These are phyloP conservation scores for Colletotrichum musicola DNA, from an alignment of 2,329 filamentous ascomycete species.

Conservation along the genomic window DNA sequence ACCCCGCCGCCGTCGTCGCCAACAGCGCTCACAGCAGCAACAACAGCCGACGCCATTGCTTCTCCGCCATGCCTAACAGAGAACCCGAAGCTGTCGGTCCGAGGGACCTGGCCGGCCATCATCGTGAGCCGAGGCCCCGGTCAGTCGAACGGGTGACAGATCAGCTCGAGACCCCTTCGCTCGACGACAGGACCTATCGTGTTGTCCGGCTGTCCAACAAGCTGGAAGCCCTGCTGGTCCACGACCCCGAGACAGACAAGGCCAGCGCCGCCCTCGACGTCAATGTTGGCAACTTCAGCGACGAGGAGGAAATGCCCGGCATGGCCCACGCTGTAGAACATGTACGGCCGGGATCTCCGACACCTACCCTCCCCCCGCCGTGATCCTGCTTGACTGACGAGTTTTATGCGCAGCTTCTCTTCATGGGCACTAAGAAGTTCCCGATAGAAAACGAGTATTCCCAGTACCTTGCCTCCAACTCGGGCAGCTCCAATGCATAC, in stretches of 20 bases:
- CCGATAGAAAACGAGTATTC: slow-evolving; percentile 96
- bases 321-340: slow-evolving; percentile 98
- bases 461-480: slow-evolving; percentile 90
- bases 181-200: slow-evolving; percentile 89
- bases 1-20: not conserved
- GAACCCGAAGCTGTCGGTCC: slow-evolving; percentile 36
- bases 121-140: slow-evolving; percentile 47
- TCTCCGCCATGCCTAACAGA: slow-evolving; percentile 41
- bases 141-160: slow-evolving; percentile 70
- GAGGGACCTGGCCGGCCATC: slow-evolving; percentile 40
- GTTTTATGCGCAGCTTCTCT: slow-evolving; percentile 71
- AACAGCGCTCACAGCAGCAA: not conserved
- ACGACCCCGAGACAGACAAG: slow-evolving; percentile 96
- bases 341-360: slow-evolving; percentile 55
- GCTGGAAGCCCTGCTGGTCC: slow-evolving; percentile 91
- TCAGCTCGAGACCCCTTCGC: slow-evolving; percentile 81
- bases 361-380: slow-evolving; percentile 10
- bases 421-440: slow-evolving; percentile 99
- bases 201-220: slow-evolving; percentile 88
- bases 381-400: slow-evolving; percentile 31
- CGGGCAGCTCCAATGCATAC: slow-evolving; percentile 94
- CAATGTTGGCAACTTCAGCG: slow-evolving; percentile 95
- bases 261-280: slow-evolving; percentile 95
- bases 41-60: slow-evolving; percentile 10
- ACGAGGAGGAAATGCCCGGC: slow-evolving; percentile 89